Conservation (phyloP, 768 basidiomycete species). For the Gautieria morchelliformis region DNA sequence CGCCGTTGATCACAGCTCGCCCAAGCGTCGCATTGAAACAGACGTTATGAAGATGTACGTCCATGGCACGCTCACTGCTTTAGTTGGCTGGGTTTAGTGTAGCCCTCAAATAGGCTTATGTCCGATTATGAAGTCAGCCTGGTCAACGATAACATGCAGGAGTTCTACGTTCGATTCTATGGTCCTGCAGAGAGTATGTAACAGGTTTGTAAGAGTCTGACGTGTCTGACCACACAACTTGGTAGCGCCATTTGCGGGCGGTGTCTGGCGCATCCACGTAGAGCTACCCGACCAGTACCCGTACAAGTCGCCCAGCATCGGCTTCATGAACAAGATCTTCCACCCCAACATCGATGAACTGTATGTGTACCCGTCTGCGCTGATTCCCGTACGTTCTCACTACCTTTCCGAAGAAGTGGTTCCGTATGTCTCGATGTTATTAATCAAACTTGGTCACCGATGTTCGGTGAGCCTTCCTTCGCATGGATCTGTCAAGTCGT, state of each 20-base stretch:
- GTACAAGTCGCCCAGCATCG: conserved; percentile 97
- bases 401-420: conserved; percentile 56
- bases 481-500: not conserved
- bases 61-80: conserved; percentile 7
- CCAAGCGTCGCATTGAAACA: conserved; percentile 93
- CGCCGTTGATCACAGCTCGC: conserved; percentile 29
- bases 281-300: conserved; percentile 98
- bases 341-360: conserved; percentile 99
- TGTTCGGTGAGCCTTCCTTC: conserved; percentile 70
- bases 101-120: conserved; percentile 67
- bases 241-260: conserved; percentile 91
- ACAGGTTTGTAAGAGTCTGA: not conserved
- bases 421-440: conserved; percentile 98
- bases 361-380: conserved; percentile 37
- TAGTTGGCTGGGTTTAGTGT: conserved; percentile 3
- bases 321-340: conserved; percentile 99
- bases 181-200: conserved; percentile 88
- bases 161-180: conserved; percentile 94
- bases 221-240: not conserved
- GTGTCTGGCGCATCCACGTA: conserved; percentile 99
- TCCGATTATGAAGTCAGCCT: conserved; percentile 97
- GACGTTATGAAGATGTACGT: conserved; percentile 98
- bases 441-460: conserved; percentile 99
- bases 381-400: not conserved
- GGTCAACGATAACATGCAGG: conserved; percentile 98